Evolutionary conservation across 2,329 filamentous ascomycete genomes (phyloP), one percentile per base, ranked within the genome.

Genomic region (Teratosphaeria epicoccoides): DNA sequence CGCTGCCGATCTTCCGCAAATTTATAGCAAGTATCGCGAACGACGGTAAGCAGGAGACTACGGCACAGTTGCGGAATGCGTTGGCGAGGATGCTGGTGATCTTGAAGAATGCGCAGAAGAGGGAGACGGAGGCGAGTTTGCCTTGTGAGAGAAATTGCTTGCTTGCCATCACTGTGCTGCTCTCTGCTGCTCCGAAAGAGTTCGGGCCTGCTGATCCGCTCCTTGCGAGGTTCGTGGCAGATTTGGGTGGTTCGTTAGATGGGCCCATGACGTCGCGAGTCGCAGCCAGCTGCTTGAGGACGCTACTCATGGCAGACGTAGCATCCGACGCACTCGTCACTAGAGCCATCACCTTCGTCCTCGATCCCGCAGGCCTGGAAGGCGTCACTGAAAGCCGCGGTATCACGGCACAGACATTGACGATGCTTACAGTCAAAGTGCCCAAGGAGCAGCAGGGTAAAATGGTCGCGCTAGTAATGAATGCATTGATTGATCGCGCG

Each of bases 141-240:
- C 76, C 85, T 1, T 95, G 89, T 66, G 91, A 96, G 63, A 96
- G 94, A 74, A 98, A 97, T 64, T 87, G 85, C 4, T 79, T 98
- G 4, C 76, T 98, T 46, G 88, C 89, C 0, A 84, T 85, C 46
- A 95, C 93, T 0, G 86, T 98, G 54, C 78, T 98, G 7, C 83
- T 98, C 54, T 95, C 88, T 7, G 86, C 87, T 6, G 78, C 82
- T 54, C 55, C 58, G 24, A 25, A 56, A 1, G 77, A 83, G 43
- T 78, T 97, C 51, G 80, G 83, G 0, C 79, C 87, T 0, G 81
- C 79, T 43, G 90, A 97, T 60, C 80, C 84, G 7, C 76, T 94
- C 1, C 79, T 95, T 45, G 73, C 77, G 23, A 81, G 81, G 50
- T 90, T 90, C 61, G 75, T 95, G 3, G 80, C 87, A 58, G 88